phyloP scores from a whole-genome alignment of 106 monocot genomes.

The Narthecium ossifragum region DNA sequence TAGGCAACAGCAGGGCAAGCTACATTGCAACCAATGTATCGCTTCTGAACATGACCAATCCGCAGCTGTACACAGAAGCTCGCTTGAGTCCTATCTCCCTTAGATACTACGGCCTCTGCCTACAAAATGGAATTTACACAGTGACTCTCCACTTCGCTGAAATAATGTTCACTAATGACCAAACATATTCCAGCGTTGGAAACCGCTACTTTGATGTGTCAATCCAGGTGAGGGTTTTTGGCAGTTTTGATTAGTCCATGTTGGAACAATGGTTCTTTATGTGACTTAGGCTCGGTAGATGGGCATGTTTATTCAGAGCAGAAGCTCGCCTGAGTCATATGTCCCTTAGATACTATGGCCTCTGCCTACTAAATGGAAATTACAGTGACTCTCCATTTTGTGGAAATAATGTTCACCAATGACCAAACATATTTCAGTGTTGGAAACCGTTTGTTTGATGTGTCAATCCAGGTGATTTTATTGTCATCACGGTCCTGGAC shows the following conservation, averaged over 20 bases:
- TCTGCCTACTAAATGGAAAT: constrained; percentile 58
- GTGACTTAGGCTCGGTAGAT: too few relatives aligned
- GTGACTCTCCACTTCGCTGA: too few relatives aligned
- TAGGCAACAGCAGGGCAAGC: constrained; percentile 18
- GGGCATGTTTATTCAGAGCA: too few relatives aligned
- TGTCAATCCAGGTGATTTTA: constrained; percentile 61
- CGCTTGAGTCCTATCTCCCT: too few relatives aligned
- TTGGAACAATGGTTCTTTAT: too few relatives aligned
- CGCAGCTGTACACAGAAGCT: constrained; percentile 50
- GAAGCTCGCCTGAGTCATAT: constrained; percentile 51
- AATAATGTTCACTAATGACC: too few relatives aligned
- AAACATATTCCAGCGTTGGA: too few relatives aligned
- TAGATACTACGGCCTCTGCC: too few relatives aligned
- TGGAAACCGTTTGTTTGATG: constrained; percentile 62
- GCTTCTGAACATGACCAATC: constrained; percentile 23
- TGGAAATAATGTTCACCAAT: constrained; percentile 66
- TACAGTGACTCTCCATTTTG: constrained; percentile 66
- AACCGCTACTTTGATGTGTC: too few relatives aligned
- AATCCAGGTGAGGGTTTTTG: too few relatives aligned
- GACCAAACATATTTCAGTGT: constrained; percentile 44
- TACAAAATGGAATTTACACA: too few relatives aligned
- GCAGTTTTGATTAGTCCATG: too few relatives aligned
- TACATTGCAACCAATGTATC: constrained; percentile 40
- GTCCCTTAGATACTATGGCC: constrained; percentile 68
- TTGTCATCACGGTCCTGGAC: background rate